Percentiles rank a stretch among this genome's conserved stretches.
Conservation (phyloP, 257 asterid genomes). For the Nicotiana tomentosiformis region DNA sequence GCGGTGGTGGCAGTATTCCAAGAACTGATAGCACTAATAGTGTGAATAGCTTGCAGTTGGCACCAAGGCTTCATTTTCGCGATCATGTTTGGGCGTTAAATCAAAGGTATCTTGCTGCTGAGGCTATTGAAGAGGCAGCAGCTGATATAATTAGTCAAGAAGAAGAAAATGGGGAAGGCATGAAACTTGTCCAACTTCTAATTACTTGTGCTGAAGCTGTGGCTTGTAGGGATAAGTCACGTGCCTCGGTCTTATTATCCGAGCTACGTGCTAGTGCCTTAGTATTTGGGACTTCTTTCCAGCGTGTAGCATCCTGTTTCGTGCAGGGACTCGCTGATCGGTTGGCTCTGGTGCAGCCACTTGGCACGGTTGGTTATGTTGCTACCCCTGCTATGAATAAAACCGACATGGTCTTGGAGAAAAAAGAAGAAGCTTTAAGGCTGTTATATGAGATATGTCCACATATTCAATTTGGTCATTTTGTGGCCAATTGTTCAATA, state of each 20-base stretch:
- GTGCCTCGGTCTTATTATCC: slow-evolving; percentile 49
- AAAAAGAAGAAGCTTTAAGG: slow-evolving; percentile 52
- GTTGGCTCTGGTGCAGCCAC: slow-evolving; percentile 62
- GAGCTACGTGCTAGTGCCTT: slow-evolving; percentile 62
- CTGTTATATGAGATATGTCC: slow-evolving; percentile 61
- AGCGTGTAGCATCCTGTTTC: slow-evolving; percentile 78
- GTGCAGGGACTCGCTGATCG: slow-evolving; percentile 67
- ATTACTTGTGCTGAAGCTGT: slow-evolving; percentile 83
- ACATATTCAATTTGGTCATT: slow-evolving; percentile 64
- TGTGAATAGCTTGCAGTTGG: slow-evolving; percentile 29
- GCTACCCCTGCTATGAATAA: slow-evolving; percentile 33
- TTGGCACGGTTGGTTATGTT: slow-evolving; percentile 50
- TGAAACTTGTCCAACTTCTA: slow-evolving; percentile 58
- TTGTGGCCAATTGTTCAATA: slow-evolving; percentile 53
- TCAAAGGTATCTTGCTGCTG: slow-evolving; percentile 56
- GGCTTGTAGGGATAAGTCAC: slow-evolving; percentile 67
- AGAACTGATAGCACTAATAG: slow-evolving; percentile 38
- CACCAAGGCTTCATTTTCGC: slow-evolving; percentile 43
- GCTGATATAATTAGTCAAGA: slow-evolving; percentile 18
- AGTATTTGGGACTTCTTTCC: slow-evolving; percentile 78
- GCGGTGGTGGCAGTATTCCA: slow-evolving; percentile 15
- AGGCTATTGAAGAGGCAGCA: slow-evolving; percentile 47
- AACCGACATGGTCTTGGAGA: slow-evolving; percentile 37
- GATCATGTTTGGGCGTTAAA: slow-evolving; percentile 58
- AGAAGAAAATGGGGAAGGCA: slow-evolving; percentile 35